Evolutionary conservation across 2,329 filamentous ascomycete species (phyloP), one percentile per base, ranked within the genome.

Genomic region (Diaporthe humulicola): DNA sequence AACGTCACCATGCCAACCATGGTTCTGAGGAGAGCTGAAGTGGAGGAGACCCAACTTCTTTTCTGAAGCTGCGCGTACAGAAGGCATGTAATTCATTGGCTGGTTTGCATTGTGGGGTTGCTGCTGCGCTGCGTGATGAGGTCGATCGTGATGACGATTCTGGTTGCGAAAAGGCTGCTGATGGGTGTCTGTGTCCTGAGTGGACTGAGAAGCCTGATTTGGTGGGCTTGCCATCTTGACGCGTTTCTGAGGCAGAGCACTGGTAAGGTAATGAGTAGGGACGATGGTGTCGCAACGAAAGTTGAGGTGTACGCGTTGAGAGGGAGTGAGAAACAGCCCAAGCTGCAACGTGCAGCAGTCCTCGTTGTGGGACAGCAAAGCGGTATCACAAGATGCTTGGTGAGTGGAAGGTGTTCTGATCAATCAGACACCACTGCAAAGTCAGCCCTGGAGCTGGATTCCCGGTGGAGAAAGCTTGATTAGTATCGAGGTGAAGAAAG

Each of bases 1-100:
- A 70, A 84, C 82, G 64, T 86, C 85, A 54, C 85, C 86, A 40
- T 80, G 79, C 86, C 86, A 87, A 73, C 82, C 80, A 75, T 83
- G 84, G 71, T 85, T 82, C 66, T 83, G 82, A 7, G 81, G 76
- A 1, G 84, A 84, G 6, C 83, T 83, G 74, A 82, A 84, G 75
- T 86, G 81, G 22, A 83, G 77, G 67, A 87, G 87, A 54, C 86
- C 86, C n/a, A 87, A 78, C 36, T 75, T 79, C 74, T 82, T 81
- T 76, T 84, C 82, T 7, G 80, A 78, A 57, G 78, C 80, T 36
- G 74, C 73, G 9, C 82, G 81, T 56, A 82, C 80, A 40, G 75
- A 74, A 52, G 75, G 42, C 73, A 70, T 66, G 73, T 58, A 76
- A 33, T 72, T 72, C n/a, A 64, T 70, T 10, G 73, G 69, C 73